phyloP scores from a whole-genome alignment of 73 alveolate genomes.

The Tetrahymena elliotti region DNA sequence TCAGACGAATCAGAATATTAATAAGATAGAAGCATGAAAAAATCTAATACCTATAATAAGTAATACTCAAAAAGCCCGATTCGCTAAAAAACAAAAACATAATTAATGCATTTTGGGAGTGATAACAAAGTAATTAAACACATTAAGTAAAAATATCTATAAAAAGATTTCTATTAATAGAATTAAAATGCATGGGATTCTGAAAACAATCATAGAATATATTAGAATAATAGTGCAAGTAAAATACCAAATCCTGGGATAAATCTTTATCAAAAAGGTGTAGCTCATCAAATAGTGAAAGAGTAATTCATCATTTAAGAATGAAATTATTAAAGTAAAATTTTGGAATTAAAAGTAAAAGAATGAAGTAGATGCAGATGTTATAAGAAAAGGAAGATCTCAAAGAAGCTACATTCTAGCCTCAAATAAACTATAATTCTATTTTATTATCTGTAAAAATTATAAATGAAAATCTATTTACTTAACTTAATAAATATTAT shows the following conservation, averaged over 20 bases:
- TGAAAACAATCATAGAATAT: background rate
- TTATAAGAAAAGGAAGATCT: background rate
- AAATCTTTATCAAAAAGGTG: background rate
- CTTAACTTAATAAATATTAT: background rate
- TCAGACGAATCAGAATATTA: background rate
- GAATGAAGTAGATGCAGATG: background rate
- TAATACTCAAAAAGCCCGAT: background rate
- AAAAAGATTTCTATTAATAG: background rate
- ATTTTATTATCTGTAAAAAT: background rate
- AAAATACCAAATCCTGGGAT: background rate
- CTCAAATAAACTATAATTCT: background rate
- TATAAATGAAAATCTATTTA: background rate
- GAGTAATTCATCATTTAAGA: background rate
- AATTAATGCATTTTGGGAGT: background rate
- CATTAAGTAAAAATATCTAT: background rate
- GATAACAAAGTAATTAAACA: background rate
- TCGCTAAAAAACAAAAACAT: background rate
- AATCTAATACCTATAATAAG: background rate
- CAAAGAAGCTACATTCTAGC: background rate
- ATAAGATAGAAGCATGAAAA: background rate
- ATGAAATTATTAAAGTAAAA: background rate
- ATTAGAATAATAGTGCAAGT: background rate
- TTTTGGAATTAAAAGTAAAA: background rate
- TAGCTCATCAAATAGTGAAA: background rate
- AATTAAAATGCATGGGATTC: background rate